phyloP scores from a whole-genome alignment of 2,329 filamentous ascomycete species.

The Dothideomycetes sp. region DNA sequence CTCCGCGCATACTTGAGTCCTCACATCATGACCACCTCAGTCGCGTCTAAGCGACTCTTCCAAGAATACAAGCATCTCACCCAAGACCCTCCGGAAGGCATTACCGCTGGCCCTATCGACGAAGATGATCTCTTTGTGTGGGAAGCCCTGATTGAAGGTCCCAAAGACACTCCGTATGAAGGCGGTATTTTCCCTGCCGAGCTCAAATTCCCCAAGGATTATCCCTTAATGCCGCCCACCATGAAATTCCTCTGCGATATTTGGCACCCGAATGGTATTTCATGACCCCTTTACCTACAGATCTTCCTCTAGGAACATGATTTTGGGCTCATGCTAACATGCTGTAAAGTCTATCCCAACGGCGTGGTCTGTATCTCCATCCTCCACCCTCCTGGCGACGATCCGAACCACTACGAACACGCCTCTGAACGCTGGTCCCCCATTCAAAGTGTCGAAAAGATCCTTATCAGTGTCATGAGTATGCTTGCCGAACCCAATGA shows the following conservation, averaged over 20 bases:
- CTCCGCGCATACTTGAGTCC: no score
- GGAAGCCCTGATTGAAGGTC: constrained; percentile 94
- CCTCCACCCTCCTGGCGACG: constrained; percentile 88
- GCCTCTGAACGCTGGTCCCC: constrained; percentile 93
- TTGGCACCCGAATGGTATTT: constrained; percentile 88
- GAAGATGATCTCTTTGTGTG: constrained; percentile 95
- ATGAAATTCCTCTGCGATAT: constrained; percentile 94
- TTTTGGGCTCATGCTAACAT: constrained; percentile 1
- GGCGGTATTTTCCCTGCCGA: constrained; percentile 92
- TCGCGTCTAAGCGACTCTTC: constrained; percentile 69
- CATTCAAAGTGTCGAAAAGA: constrained; percentile 96
- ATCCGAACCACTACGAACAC: constrained; percentile 96
- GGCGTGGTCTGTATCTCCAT: constrained; percentile 97
- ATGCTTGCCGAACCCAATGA: constrained; percentile 98
- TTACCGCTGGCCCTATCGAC: constrained; percentile 83
- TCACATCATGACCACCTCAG: constrained; percentile 28
- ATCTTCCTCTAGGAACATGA: not conserved
- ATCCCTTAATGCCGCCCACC: constrained; percentile 87
- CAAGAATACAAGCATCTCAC: constrained; percentile 93
- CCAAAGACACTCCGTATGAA: constrained; percentile 91
- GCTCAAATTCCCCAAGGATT: constrained; percentile 90
- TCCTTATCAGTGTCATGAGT: constrained; percentile 92
- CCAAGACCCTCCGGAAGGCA: constrained; percentile 92
- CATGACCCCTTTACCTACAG: not conserved
- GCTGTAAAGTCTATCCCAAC: constrained; percentile 68